A percentile compares a stretch with the other conserved stretches of the same genome.
These are phyloP conservation scores for Yarrowia divulgata DNA, from an alignment of 805 yeast genomes.

Conservation along the genomic window DNA sequence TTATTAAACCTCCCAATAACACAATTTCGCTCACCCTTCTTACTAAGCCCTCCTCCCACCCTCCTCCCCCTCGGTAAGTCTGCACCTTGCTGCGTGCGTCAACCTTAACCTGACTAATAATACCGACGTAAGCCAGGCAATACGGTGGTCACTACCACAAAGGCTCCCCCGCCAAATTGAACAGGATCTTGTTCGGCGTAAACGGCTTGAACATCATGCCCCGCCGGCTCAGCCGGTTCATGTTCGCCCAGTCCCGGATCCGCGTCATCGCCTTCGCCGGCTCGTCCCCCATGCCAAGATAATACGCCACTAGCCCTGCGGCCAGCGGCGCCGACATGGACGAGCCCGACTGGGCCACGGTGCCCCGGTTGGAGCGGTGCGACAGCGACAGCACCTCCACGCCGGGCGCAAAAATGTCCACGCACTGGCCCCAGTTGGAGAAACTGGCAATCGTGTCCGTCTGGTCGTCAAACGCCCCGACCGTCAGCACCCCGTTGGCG, in stretches of 20 bases:
- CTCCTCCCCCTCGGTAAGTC: slow-evolving; percentile 4
- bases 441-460: slow-evolving; percentile 75
- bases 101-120: slow-evolving; percentile 28
- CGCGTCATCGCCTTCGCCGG: slow-evolving; percentile 4
- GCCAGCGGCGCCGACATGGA: slow-evolving; percentile 98
- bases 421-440: slow-evolving; percentile 94
- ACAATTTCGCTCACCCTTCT: slow-evolving; percentile 17
- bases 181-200: slow-evolving; percentile 45
- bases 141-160: background rate
- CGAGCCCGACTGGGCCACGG: slow-evolving; percentile 62
- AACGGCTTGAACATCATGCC: slow-evolving; percentile 44
- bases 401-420: slow-evolving; percentile 86
- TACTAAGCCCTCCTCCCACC: background rate
- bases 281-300: slow-evolving; percentile 47
- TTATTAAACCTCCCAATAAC: slow-evolving; percentile 3
- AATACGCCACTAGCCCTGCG: slow-evolving; percentile 88
- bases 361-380: slow-evolving; percentile 41
- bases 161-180: slow-evolving; percentile 45
- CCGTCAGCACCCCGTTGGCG: slow-evolving; percentile 72
- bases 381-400: slow-evolving; percentile 71
- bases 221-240: slow-evolving; percentile 23
- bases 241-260: slow-evolving; percentile 21
- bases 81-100: slow-evolving; percentile 21
- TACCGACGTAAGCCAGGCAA: background rate
- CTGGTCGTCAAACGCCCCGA: slow-evolving; percentile 86